A percentile compares a stretch with the other conserved stretches of the same genome.
Conservation (phyloP, 306 rosid genomes). For the Vigna hirtella region DNA sequence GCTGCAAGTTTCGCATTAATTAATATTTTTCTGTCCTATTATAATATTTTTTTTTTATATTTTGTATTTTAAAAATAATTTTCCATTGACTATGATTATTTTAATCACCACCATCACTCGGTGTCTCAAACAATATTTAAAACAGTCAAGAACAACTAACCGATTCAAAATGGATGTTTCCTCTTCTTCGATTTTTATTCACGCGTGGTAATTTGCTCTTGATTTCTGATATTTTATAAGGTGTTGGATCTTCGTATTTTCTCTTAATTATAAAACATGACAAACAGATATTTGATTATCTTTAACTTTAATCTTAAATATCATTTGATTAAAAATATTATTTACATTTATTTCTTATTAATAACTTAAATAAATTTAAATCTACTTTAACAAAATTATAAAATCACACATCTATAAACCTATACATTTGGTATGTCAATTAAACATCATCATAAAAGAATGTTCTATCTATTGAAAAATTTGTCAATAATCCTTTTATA, state of each 20-base stretch:
- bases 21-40: neutral
- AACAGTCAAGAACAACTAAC: no score
- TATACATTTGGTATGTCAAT: neutral
- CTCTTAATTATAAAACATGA: neutral
- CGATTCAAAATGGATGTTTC: no score
- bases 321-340: neutral
- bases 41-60: neutral
- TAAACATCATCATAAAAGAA: no score
- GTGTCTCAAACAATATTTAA: no score
- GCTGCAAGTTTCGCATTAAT: constrained; percentile 18
- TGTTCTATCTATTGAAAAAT: no score
- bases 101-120: no score
- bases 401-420: neutral
- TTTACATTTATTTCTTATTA: neutral
- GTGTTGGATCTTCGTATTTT: neutral
- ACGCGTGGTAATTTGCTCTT: neutral
- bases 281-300: neutral
- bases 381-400: neutral
- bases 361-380: neutral
- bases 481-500: no score
- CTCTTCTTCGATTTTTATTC: neutral
- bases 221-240: neutral
- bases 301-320: neutral
- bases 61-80: neutral
- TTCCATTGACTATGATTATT: neutral